Base-by-base conservation (phyloP, 768 basidiomycete genomes). In the Asterophora parasitica region DNA sequence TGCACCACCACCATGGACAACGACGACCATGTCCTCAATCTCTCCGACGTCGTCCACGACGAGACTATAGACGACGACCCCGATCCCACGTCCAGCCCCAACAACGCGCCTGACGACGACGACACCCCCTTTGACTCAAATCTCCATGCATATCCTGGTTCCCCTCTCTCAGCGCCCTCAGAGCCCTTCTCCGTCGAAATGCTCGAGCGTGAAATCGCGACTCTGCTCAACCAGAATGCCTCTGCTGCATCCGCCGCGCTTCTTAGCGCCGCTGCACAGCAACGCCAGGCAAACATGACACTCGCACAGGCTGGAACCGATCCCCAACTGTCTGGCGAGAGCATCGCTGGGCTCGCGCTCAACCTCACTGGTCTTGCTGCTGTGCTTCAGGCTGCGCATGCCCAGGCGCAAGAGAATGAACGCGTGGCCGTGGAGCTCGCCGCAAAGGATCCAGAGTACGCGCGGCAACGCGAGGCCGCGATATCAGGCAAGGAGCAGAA, bases 11-110 rank as follows among this genome's bases (percentile, higher is more conserved):
- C 50, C 60, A 74, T 75, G 73, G 72, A 76, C 55, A 63, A 77
- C 64, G 81, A 83, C 62, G 79, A 83, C 61, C 78, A 78, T 51
- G 77, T 80, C 53, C 77, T 90, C 52, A 78, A 81, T 60, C 79
- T 90, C 57, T 89, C 88, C 38, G 88, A 90, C 67, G 88, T 90
- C 65, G 85, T 90, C 37, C 85, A 88, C 64, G 87, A 89, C 62
- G 84, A 87, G 48, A 75, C 83, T 26, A 75, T 87, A 17, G 79
- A 75, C 62, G 78, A 84, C 57, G 79, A 82, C 54, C 58, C 62
- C 42, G 58, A 63, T 36, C 54, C 69, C 45, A 38, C 54, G 27
- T 33, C 66, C 44, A 58, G 56, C 49, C 28, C 61, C 55, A 49
- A 62, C 57, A 56, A 68, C 53, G 54, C 23, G 23, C 6, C 23